Conservation (phyloP, 2,329 filamentous ascomycete genomes). For the Diaporthe aspalathi region DNA sequence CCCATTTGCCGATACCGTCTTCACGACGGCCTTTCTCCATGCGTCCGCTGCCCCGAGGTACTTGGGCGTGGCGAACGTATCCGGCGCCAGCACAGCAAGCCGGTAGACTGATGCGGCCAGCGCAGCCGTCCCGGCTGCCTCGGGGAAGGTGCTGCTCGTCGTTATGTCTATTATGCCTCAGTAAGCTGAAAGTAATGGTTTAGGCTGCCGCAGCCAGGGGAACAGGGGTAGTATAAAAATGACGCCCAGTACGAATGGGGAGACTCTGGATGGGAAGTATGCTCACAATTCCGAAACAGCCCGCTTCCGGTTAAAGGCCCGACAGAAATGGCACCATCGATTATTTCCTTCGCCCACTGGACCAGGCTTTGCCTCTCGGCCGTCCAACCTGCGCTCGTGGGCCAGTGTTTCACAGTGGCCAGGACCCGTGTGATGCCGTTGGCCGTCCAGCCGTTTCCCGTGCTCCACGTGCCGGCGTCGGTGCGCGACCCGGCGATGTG, state of each 20-base stretch:
- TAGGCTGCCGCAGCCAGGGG: too few species aligned
- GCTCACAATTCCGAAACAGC: not conserved
- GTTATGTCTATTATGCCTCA: not conserved
- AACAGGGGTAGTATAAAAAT: not conserved
- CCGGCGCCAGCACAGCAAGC: not conserved
- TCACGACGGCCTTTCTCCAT: not conserved
- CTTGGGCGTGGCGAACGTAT: not conserved
- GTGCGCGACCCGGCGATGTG: conserved; percentile 1
- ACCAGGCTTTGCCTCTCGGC: not conserved
- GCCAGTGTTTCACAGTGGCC: not conserved
- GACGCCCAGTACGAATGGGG: not conserved
- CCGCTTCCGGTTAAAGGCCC: not conserved
- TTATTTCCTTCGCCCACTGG: not conserved
- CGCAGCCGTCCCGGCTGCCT: not conserved
- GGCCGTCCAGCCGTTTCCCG: not conserved
- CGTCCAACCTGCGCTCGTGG: not conserved
- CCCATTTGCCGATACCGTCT: not conserved
- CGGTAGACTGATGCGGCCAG: not conserved
- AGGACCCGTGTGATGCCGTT: conserved; percentile 6
- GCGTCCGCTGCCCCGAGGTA: not conserved
- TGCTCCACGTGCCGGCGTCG: conserved; percentile 5
- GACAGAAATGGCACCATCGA: not conserved
- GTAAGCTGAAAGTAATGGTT: not conserved
- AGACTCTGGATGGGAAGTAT: not conserved
- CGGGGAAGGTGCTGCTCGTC: not conserved